Evolutionary conservation across 1,284 basidiomycete species (phyloP), one percentile per base, ranked within the genome.

Genomic region (Xerocomus amazonicus): DNA sequence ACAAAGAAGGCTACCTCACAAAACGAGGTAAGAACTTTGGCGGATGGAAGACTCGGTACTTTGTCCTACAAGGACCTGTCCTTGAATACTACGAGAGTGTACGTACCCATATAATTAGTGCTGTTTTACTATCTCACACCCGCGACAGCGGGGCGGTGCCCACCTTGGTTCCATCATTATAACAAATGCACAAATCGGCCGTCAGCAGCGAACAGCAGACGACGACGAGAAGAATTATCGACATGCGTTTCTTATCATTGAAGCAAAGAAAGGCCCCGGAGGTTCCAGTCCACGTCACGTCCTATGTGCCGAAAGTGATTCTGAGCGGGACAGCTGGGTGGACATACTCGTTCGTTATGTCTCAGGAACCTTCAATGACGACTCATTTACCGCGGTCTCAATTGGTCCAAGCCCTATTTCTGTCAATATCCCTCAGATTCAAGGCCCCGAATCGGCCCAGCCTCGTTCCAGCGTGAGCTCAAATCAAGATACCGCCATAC

Each of bases 1-100:
- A 90, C 73, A 97, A 93, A 70, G 94, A 94, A 70, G 96, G 96
- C 17, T 98, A 96, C 69, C 75, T 97, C 41, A 97, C 96, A 27
- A 98, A 98, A 71, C 83, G 94, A 57, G 95, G 95, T 17, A 93
- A 97, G 73, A 97, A 93, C 63, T 95, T 98, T 69, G 94, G 94
- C 46, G 91, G 90, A 1, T 97, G 94, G 94, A 95, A 95, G 66
- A 93, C 92, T 29, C 79, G 96, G 39, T 98, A 87, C 70, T 98
- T 98, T 63, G 88, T 97, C 8, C 75, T 98, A 40, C 83, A 92
- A 70, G 87, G 93, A 9, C 82, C 91, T 6, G 76, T 87, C 1
- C 77, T 98, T 53, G 92, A 96, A 66, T 98, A 97, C 69, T 98
- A 92, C 65, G 96, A 98, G 70, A 87, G 83, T 60, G 92, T 95